Conservation (phyloP, 108 stramenopile species). For the Cyclotella baltica region DNA sequence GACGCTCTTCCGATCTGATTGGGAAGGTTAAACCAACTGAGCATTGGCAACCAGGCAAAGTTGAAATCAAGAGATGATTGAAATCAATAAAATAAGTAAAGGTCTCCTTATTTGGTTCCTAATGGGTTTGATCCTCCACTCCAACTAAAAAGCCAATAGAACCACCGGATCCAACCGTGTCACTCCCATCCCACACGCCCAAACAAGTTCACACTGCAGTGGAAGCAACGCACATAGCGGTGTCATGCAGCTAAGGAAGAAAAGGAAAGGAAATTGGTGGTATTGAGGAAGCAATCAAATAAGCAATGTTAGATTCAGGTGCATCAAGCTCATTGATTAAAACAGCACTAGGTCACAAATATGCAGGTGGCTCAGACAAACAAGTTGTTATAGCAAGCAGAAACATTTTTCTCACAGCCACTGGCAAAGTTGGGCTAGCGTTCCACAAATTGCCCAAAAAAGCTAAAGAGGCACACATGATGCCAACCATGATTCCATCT, state of each 20-base stretch:
- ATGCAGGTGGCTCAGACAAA: not conserved
- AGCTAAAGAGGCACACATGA: too few species aligned
- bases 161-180: not conserved
- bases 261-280: not conserved
- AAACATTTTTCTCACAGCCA: too few species aligned
- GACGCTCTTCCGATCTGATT: too few species aligned
- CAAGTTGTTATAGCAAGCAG: not conserved
- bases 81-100: constrained; percentile 5
- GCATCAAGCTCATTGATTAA: not conserved
- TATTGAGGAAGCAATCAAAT: not conserved
- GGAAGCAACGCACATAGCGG: not conserved
- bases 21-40: not conserved
- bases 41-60: not conserved
- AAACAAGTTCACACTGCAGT: not conserved
- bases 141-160: not conserved
- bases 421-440: too few species aligned
- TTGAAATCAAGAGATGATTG: too few species aligned
- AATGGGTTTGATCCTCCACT: not conserved
- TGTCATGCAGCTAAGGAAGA: not conserved
- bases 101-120: constrained; percentile 10
- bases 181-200: not conserved
- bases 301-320: constrained; percentile 6
- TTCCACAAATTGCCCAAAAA: too few species aligned
- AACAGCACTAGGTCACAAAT: not conserved
- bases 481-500: too few species aligned